A percentile compares a stretch with the other conserved stretches of the same genome.
Evolutionary conservation across 2,329 filamentous ascomycete species (phyloP).

Genomic region (Stachybotrys chartarum): DNA sequence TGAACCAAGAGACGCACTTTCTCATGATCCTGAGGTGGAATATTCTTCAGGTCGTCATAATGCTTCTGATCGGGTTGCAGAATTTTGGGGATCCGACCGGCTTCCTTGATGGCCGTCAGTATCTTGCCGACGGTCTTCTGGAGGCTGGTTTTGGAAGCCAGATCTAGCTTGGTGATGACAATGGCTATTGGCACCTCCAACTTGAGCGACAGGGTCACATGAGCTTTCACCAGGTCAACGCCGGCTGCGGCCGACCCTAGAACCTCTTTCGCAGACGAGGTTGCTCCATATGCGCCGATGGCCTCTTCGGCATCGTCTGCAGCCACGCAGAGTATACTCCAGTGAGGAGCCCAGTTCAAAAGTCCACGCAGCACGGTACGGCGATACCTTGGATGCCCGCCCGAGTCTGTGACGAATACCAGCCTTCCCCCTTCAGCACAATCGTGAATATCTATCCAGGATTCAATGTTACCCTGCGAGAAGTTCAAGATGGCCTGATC

Average conservation of each 20-base stretch:
- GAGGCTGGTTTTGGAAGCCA: conserved; percentile 68
- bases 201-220: conserved; percentile 79
- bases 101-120: conserved; percentile 69
- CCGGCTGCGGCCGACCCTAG: conserved; percentile 45
- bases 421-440: conserved; percentile 66
- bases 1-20: conserved; percentile 52
- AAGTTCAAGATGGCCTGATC: conserved; percentile 66
- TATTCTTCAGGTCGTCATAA: conserved; percentile 44
- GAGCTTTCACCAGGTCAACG: conserved; percentile 67
- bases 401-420: conserved; percentile 86
- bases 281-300: conserved; percentile 25
- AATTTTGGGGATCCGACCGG: conserved; percentile 67
- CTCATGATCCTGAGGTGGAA: conserved; percentile 48
- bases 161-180: conserved; percentile 83
- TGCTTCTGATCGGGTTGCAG: conserved; percentile 50
- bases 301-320: conserved; percentile 60
- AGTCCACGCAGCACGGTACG: conserved; percentile 83
- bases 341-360: conserved; percentile 94
- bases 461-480: conserved; percentile 75
- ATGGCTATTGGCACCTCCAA: conserved; percentile 71
- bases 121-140: conserved; percentile 65
- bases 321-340: conserved; percentile 81
- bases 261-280: conserved; percentile 42
- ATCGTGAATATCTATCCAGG: conserved; percentile 91
- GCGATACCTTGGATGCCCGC: conserved; percentile 81